Base-by-base conservation (phyloP, 352 stramenopile species). In the Sclerospora graminicola region DNA sequence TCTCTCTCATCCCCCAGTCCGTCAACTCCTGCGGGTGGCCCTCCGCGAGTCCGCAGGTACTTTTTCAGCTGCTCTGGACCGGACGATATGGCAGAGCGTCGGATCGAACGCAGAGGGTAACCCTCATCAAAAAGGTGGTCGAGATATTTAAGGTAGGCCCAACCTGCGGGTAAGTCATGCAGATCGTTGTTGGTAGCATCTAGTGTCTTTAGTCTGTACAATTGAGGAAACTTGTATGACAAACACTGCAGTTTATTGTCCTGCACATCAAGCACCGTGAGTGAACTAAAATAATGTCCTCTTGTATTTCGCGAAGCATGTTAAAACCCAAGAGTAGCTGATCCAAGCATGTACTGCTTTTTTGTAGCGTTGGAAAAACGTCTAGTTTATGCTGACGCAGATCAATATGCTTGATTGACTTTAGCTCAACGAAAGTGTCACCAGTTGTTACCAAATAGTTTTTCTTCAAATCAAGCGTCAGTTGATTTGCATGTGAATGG, bases 101-200 rank as follows among this genome's bases (percentile, higher is more conserved):
- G 71, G 54, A 91, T 87, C 5, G 76, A 77, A 7, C 77, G 74
- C 23, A 91, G 46, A 0, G 76, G 78, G 21, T 91, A 89, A 0
- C 79, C 79, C 38, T 89, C 76, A 19, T 85, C 71, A 24, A 84
- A 41, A 8, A 91, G 56, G 39, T 86, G 72, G 26, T 87, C 62
- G 4, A 91, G 59, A 33, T 84, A 64, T 46, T 85, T 85, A 9
- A 89, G 41, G 21, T 89, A 91, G 4, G 76, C 79, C 14, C 89
- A 47, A 2, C 60, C 76, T 1, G 77, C 60, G 11, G 78, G 76
- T 10, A 93, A 53, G 44, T 89, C 73, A 15, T 68, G 55, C 28
- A 93, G 45, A 29, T 87, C 76, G 36, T 93, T 93, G 48, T 93
- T 93, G n/a, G 60, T 79, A 27, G 89, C 30, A 47, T 93, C 82